Evolutionary conservation across 306 rosid genomes (phyloP), one percentile per base, ranked within the genome.

Genomic region (Pyrus pyrifolia): DNA sequence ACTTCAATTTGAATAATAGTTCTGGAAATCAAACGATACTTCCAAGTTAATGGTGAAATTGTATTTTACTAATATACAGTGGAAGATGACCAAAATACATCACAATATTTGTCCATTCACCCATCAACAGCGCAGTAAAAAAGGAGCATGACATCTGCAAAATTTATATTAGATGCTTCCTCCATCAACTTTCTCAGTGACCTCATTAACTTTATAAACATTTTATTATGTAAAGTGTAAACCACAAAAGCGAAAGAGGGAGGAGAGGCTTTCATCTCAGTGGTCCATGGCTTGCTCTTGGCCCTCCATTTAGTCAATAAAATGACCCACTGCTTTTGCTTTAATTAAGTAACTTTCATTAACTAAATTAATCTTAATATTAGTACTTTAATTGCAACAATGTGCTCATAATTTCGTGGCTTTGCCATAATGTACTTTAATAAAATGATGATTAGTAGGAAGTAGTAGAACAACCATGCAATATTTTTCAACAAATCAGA

Each of bases 81-180:
- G 69, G 77, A 73, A 25, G 45, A 60, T 73, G 77, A 73, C 45
- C 11, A 42, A 42, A 42, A 42, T 12, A 42, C 45, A 9, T 42
- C 45, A 42, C 12, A 9, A 42, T 9, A 42, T 42, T 40, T 40
- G 44, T 55, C 80, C 64, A 70, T 63, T 35, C 52, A 46, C 44
- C 2, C n/a, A 13, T 69, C 21, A 12, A 29, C 80, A 74, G 53
- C 61, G 38, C 38, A 11, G 72, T 53, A 57, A 63, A 81, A 63
- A 33, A 74, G 74, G 14, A 29, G 6, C 68, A 78, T 91, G 90
- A 85, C 90, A 80, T 79, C 40, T 62, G 62, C 88, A 85, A 64
- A 75, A 71, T 85, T 71, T 60, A 61, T n/a, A 61, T 14, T 19
- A 40, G 64, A 81, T 82, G 70, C 80, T 78, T 58, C 59, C n/a